These are phyloP conservation scores for Suillus subalutaceus DNA, from an alignment of 768 basidiomycete genomes.

Conservation along the genomic window DNA sequence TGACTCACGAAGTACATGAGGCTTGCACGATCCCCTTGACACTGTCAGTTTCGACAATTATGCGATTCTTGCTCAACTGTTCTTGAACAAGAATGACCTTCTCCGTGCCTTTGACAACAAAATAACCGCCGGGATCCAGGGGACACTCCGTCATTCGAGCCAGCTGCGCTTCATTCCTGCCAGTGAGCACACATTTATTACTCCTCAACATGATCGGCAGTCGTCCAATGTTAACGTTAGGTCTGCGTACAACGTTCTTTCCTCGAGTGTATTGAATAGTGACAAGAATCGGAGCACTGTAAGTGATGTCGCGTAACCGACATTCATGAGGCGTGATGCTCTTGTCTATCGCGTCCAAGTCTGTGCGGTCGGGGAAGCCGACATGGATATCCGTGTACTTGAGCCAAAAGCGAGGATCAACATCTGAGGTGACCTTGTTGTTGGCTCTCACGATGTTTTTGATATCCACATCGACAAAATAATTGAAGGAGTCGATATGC, in stretches of 20 bases:
- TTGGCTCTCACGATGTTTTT: slow-evolving; percentile 96
- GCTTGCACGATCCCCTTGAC: slow-evolving; percentile 92
- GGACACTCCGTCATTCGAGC: slow-evolving; percentile 98
- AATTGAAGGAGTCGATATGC: slow-evolving; percentile 98
- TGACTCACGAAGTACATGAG: slow-evolving; percentile 90
- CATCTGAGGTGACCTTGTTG: slow-evolving; percentile 92
- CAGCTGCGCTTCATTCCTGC: slow-evolving; percentile 73
- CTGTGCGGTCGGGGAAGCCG: slow-evolving; percentile 88
- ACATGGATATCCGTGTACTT: slow-evolving; percentile 96
- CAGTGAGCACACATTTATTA: slow-evolving; percentile 90
- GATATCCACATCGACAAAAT: slow-evolving; percentile 96
- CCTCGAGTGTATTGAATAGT: slow-evolving; percentile 95
- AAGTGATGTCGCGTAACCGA: slow-evolving; percentile 92
- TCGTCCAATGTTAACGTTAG: slow-evolving; percentile 86
- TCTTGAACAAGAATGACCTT: slow-evolving; percentile 99
- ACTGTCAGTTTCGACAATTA: slow-evolving; percentile 94
- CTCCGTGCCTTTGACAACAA: slow-evolving; percentile 98
- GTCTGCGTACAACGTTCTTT: slow-evolving; percentile 80
- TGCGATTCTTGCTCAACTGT: slow-evolving; percentile 97
- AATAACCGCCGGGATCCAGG: slow-evolving; percentile 98
- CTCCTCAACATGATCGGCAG: slow-evolving; percentile 96
- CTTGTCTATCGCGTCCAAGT: slow-evolving; percentile 76
- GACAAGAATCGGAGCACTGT: slow-evolving; percentile 90
- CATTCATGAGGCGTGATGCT: slow-evolving; percentile 96
- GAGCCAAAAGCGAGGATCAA: slow-evolving; percentile 95